These are phyloP conservation scores for Blastobotrys mokoenaii DNA, from an alignment of 805 yeast species.

Conservation along the genomic window DNA sequence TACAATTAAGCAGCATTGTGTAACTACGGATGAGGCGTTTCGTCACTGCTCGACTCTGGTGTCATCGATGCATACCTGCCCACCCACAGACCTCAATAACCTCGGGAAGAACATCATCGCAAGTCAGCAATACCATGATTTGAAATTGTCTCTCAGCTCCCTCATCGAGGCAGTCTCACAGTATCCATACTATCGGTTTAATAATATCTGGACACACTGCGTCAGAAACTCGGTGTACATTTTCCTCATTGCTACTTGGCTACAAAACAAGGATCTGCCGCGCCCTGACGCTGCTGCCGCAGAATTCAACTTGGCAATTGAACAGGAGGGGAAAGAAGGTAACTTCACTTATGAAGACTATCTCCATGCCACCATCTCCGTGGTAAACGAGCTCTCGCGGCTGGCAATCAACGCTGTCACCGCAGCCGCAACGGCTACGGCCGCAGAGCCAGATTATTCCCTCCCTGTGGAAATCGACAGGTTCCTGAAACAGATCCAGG, in stretches of 20 bases:
- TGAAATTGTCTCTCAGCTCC: background rate
- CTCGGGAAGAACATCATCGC: background rate
- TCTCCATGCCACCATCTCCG: constrained; percentile 20
- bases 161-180: constrained; percentile 2
- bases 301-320: background rate
- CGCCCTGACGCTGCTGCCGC: constrained; percentile 1
- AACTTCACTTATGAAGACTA: constrained; percentile 23
- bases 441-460: constrained; percentile 3
- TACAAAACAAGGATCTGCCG: constrained; percentile 1
- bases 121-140: background rate
- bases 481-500: constrained; percentile 22
- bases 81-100: background rate
- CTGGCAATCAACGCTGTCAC: constrained; percentile 24
- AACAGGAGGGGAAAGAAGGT: background rate
- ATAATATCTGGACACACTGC: constrained; percentile 4
- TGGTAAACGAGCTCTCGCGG: constrained; percentile 23
- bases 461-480: constrained; percentile 8
- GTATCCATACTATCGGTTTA: constrained; percentile 10
- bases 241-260: constrained; percentile 1
- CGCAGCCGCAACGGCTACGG: constrained; percentile 11
- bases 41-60: constrained; percentile 3
- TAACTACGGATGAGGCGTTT: constrained; percentile 2
- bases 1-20: constrained; percentile 1
- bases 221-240: constrained; percentile 3
- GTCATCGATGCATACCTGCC: constrained; percentile 1